Evolutionary conservation across 2,329 filamentous ascomycete species (phyloP).

Genomic region (Beauveria varroae): DNA sequence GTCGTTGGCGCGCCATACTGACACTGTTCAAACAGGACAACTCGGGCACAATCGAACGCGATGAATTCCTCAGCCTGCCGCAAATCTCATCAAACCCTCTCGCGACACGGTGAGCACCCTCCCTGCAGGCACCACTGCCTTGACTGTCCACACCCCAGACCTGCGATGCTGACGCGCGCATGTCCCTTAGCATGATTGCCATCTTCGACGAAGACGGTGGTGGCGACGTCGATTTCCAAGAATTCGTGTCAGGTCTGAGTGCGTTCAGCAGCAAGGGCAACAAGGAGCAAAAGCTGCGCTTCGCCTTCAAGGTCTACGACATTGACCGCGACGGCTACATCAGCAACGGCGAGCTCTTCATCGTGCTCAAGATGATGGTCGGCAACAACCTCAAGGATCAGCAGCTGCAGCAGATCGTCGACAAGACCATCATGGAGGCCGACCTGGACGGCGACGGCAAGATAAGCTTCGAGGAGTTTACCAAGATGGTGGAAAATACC

Average conservation of each 20-base stretch:
- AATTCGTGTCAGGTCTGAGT: conserved; percentile 91
- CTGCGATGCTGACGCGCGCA: background rate
- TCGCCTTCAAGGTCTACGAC: conserved; percentile 99
- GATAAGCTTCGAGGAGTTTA: conserved; percentile 99
- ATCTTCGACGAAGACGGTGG: conserved; percentile 99
- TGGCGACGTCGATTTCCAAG: conserved; percentile 96
- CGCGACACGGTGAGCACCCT: conserved; percentile 66
- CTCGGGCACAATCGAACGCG: conserved; percentile 95
- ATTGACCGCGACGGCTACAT: conserved; percentile 98
- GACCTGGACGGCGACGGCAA: conserved; percentile 93
- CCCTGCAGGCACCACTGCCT: background rate
- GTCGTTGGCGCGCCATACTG: background rate
- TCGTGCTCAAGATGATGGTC: conserved; percentile 99
- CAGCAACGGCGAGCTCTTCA: conserved; percentile 97
- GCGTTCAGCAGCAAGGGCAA: conserved; percentile 98
- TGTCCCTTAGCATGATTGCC: conserved; percentile 74
- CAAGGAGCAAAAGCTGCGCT: conserved; percentile 96
- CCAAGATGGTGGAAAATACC: conserved; percentile 96
- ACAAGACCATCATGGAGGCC: conserved; percentile 99
- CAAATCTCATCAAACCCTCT: conserved; percentile 98
- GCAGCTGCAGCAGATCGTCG: conserved; percentile 97
- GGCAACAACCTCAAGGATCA: conserved; percentile 98
- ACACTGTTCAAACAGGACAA: conserved; percentile 59
- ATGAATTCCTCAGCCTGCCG: conserved; percentile 93
- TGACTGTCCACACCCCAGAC: background rate